Percentiles rank a stretch among this genome's conserved stretches.
Evolutionary conservation across 805 yeast genomes (phyloP).

Genomic region (Ogataea polymorpha): DNA sequence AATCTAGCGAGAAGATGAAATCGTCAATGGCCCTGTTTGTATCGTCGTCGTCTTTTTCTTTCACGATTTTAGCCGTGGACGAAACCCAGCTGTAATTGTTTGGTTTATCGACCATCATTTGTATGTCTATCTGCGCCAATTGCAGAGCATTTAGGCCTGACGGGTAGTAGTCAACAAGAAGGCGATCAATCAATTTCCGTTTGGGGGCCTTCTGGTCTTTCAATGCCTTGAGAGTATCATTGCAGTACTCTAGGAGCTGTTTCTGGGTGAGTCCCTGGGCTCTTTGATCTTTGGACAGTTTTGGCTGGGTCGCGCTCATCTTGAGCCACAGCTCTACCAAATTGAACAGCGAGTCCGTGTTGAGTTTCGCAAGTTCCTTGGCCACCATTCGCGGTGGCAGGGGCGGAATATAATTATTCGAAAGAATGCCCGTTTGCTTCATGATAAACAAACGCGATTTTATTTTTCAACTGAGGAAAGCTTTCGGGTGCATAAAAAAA

Average conservation of each 20-base stretch:
- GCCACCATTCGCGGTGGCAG: slow-evolving; percentile 21
- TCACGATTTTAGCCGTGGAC: slow-evolving; percentile 41
- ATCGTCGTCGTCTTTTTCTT: slow-evolving; percentile 17
- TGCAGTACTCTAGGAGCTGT: slow-evolving; percentile 17
- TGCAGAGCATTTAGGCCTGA: slow-evolving; percentile 62
- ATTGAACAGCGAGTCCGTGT: slow-evolving; percentile 30
- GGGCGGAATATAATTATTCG: slow-evolving; percentile 35
- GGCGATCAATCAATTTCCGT: slow-evolving; percentile 39
- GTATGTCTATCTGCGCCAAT: slow-evolving; percentile 68
- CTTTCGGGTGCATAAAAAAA: slow-evolving; percentile 1
- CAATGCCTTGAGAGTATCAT: slow-evolving; percentile 12
- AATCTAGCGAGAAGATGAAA: slow-evolving; percentile 40
- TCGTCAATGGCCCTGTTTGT: slow-evolving; percentile 25
- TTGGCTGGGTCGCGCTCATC: slow-evolving; percentile 31
- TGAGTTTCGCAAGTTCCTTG: slow-evolving; percentile 27
- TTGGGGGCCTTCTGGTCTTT: slow-evolving; percentile 22
- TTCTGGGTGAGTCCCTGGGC: slow-evolving; percentile 18
- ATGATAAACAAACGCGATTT: slow-evolving; percentile 8
- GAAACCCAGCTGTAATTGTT: slow-evolving; percentile 43
- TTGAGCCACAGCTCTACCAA: slow-evolving; percentile 34
- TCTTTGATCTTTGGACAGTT: slow-evolving; percentile 19
- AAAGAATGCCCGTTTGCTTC: slow-evolving; percentile 30
- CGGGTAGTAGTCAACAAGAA: slow-evolving; percentile 51
- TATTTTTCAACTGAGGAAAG: background rate
- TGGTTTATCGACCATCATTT: slow-evolving; percentile 59